These are phyloP conservation scores for Euphrasia arctica DNA, from an alignment of 305 asterid species.

Conservation along the genomic window DNA sequence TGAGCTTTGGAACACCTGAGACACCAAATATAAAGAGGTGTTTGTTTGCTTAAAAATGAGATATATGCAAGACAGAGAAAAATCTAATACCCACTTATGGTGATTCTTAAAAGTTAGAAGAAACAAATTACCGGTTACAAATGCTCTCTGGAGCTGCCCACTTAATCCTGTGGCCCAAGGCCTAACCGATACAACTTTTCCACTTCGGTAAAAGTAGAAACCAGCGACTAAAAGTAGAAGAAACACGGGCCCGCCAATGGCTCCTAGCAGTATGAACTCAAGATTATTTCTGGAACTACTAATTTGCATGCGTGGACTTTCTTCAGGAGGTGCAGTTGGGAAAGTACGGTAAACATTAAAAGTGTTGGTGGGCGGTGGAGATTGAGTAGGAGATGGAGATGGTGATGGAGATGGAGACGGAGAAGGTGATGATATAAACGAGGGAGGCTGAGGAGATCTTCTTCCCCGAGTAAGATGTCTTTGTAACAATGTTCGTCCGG, in stretches of 20 bases:
- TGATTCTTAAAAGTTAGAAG: background rate
- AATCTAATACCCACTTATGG: too few relatives aligned
- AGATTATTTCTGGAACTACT: constrained; percentile 10
- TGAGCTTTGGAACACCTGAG: constrained; percentile 88
- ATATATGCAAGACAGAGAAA: too few relatives aligned
- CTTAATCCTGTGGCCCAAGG: constrained; percentile 97
- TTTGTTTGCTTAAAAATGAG: too few relatives aligned
- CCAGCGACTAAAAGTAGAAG: constrained; percentile 35
- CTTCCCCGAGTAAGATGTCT: constrained; percentile 3
- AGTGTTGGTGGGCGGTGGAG: constrained; percentile 30
- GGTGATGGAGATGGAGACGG: constrained; percentile 28
- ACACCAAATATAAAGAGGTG: constrained; percentile 7
- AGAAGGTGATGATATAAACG: constrained; percentile 20
- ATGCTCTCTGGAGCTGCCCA: constrained; percentile 91
- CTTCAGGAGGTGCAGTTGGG: constrained; percentile 34
- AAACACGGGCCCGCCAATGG: constrained; percentile 55
- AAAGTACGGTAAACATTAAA: constrained; percentile 27
- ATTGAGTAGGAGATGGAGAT: constrained; percentile 26
- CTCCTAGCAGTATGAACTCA: constrained; percentile 35
- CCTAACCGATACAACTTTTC: constrained; percentile 70
- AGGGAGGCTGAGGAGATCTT: background rate
- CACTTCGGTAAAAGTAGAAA: constrained; percentile 36
- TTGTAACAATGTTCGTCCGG: constrained; percentile 32
- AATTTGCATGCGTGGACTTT: constrained; percentile 15
- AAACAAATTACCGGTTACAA: constrained; percentile 58